Evolutionary conservation across 2,329 filamentous ascomycete genomes (phyloP).

Genomic region (Cladophialophora immunda): DNA sequence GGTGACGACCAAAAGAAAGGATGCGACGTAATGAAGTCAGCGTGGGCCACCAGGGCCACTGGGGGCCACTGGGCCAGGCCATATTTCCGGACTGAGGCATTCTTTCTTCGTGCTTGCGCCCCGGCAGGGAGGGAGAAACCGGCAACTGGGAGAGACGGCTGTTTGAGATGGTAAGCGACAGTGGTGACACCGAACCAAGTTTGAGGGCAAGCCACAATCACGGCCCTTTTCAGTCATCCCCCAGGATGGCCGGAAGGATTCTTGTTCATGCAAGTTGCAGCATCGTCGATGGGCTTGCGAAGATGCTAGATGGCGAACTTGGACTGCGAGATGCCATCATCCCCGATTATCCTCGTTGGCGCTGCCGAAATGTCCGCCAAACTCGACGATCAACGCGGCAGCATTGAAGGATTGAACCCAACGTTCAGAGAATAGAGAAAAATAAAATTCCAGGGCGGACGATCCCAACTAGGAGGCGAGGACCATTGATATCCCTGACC

Average conservation of each 20-base stretch:
- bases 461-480: not conserved
- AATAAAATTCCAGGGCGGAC: not conserved
- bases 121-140: conserved; percentile 10
- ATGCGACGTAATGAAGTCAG: conserved; percentile 40
- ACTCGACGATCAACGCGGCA: not conserved
- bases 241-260: conserved; percentile 17
- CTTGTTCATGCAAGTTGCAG: conserved; percentile 8
- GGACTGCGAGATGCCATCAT: conserved; percentile 24
- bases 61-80: conserved; percentile 1
- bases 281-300: conserved; percentile 8
- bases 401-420: not conserved
- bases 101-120: conserved; percentile 14
- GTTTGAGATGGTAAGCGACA: conserved; percentile 26
- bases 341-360: not conserved
- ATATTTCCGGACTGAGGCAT: conserved; percentile 24
- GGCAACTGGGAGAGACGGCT: conserved; percentile 11
- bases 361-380: not conserved
- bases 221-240: conserved; percentile 6
- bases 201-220: conserved; percentile 26
- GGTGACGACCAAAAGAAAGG: conserved; percentile 22
- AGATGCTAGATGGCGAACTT: conserved; percentile 10
- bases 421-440: not conserved
- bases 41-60: conserved; percentile 19
- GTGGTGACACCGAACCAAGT: conserved; percentile 14
- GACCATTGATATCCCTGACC: not conserved